Evolutionary conservation across 1,284 basidiomycete genomes (phyloP).

Genomic region (Ustilago vetiveriae): DNA sequence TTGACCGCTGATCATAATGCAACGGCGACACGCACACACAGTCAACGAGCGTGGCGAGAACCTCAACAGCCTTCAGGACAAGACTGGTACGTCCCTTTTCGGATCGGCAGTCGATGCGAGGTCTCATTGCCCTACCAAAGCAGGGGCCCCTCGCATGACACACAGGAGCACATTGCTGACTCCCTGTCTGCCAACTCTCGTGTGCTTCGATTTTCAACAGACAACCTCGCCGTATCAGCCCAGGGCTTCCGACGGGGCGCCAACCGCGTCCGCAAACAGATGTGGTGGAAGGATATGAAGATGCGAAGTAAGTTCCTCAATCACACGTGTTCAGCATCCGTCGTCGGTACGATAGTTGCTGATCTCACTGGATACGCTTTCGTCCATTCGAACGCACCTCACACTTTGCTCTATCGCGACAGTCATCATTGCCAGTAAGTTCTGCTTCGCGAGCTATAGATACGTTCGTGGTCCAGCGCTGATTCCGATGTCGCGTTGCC

Average conservation of each 20-base stretch:
- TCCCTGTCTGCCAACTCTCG: neutral
- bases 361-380: too few species aligned
- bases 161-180: conserved; percentile 2
- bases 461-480: too few species aligned
- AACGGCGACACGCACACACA: conserved; percentile 58
- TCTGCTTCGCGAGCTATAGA: too few species aligned
- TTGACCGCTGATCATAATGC: neutral
- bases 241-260: conserved; percentile 98
- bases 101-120: too few species aligned
- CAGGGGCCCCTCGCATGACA: too few species aligned
- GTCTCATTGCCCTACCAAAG: too few species aligned
- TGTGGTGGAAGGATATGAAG: conserved; percentile 70
- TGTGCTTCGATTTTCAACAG: conserved; percentile 69
- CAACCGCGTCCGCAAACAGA: conserved; percentile 94
- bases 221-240: conserved; percentile 96
- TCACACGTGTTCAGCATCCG: too few species aligned
- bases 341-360: too few species aligned
- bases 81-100: conserved; percentile 91
- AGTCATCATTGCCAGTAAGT: conserved; percentile 44
- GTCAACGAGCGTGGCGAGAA: conserved; percentile 95
- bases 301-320: conserved; percentile 51
- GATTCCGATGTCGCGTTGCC: neutral
- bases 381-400: neutral
- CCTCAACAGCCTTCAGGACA: conserved; percentile 93
- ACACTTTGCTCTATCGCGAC: neutral